phyloP scores from a whole-genome alignment of 345 rosid genomes.

The Barbarea vulgaris region DNA sequence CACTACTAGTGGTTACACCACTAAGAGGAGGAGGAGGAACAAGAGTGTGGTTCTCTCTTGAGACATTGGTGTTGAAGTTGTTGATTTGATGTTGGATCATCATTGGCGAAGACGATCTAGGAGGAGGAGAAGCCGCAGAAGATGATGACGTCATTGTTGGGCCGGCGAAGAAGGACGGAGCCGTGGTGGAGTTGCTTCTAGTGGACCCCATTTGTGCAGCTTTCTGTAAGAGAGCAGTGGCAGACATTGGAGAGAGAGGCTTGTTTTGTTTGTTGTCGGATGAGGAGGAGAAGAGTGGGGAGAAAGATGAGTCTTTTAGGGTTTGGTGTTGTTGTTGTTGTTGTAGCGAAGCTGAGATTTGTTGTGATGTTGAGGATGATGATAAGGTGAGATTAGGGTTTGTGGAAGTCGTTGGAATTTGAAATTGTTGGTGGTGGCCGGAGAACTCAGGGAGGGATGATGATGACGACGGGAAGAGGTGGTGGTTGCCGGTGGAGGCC shows the following conservation, averaged over 20 bases:
- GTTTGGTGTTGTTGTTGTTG: conserved; percentile 38
- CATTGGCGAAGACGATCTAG: conserved; percentile 38
- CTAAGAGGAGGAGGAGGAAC: conserved; percentile 38
- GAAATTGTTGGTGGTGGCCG: conserved; percentile 44
- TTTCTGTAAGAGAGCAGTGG: conserved; percentile 90
- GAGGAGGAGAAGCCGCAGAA: conserved; percentile 47
- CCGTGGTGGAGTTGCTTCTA: conserved; percentile 56
- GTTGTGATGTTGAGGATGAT: conserved; percentile 45
- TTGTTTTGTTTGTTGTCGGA: conserved; percentile 47
- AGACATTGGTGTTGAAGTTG: conserved; percentile 33
- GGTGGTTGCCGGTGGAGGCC: conserved; percentile 48
- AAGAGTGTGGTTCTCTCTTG: conserved; percentile 36
- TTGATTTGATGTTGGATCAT: conserved; percentile 38
- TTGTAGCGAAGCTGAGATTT: conserved; percentile 27
- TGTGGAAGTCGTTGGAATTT: conserved; percentile 39
- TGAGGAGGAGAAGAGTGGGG: conserved; percentile 43
- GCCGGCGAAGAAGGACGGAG: conserved; percentile 49
- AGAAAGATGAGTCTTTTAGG: conserved; percentile 36
- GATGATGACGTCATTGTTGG: conserved; percentile 50
- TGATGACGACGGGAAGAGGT: conserved; percentile 53
- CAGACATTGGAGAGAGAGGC: conserved; percentile 68
- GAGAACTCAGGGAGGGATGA: conserved; percentile 49
- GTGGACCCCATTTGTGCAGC: conserved; percentile 97
- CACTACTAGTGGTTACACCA: conserved; percentile 28
- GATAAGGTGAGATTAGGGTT: conserved; percentile 55